These are phyloP conservation scores for Nigrograna mackinnonii DNA, from an alignment of 2,329 filamentous ascomycete species.

Conservation along the genomic window DNA sequence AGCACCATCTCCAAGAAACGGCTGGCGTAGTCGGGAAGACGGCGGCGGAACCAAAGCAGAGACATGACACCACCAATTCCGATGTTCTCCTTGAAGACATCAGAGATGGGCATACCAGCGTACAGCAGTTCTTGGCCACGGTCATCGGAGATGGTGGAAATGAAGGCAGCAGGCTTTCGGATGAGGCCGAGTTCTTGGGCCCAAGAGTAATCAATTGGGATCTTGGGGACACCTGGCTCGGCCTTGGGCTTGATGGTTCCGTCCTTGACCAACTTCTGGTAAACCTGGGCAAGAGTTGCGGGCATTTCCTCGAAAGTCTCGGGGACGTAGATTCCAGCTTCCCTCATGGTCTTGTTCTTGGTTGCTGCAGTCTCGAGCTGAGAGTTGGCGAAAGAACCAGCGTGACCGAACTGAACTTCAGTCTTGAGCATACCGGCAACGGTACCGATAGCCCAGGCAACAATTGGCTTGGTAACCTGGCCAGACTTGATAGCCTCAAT, in stretches of 20 bases:
- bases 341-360: slow-evolving; percentile 98
- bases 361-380: slow-evolving; percentile 94
- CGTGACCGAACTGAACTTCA: slow-evolving; percentile 99
- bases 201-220: slow-evolving; percentile 99
- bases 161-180: slow-evolving; percentile 99
- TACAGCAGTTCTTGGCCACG: slow-evolving; percentile 99
- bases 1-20: slow-evolving; percentile 99
- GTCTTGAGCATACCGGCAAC: slow-evolving; percentile 99
- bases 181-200: slow-evolving; percentile 98
- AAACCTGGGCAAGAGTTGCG: slow-evolving; percentile 73
- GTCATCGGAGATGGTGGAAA: slow-evolving; percentile 99
- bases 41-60: slow-evolving; percentile 98
- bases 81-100: slow-evolving; percentile 98
- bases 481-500: slow-evolving; percentile 97
- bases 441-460: slow-evolving; percentile 98
- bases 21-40: slow-evolving; percentile 92
- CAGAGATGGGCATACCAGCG: slow-evolving; percentile 99
- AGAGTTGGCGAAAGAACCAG: slow-evolving; percentile 98
- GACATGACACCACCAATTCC: slow-evolving; percentile 99
- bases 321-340: slow-evolving; percentile 92
- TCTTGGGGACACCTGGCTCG: slow-evolving; percentile 96
- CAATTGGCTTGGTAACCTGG: slow-evolving; percentile 95
- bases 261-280: slow-evolving; percentile 82
- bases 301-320: slow-evolving; percentile 98
- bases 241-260: slow-evolving; percentile 83